Evolutionary conservation across 805 yeast species (phyloP).

Genomic region (Nakazawaea molendinolei): DNA sequence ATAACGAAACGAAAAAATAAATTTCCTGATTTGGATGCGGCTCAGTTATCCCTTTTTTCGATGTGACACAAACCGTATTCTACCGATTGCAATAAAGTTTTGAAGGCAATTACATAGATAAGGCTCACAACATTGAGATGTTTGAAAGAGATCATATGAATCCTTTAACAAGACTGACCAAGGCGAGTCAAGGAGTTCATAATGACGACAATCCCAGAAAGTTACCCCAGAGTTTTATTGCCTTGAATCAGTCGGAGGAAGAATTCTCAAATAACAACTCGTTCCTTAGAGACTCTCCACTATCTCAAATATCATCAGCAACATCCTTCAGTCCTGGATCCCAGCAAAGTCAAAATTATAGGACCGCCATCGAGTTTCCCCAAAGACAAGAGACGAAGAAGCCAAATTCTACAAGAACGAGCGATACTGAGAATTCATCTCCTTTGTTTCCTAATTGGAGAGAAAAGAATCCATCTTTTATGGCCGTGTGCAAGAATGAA

Average conservation of each 20-base stretch:
- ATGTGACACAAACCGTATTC: no score
- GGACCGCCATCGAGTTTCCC: neutral
- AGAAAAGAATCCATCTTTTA: neutral
- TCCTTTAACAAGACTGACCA: neutral
- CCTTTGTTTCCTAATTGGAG: slow-evolving; percentile 7
- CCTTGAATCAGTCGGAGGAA: neutral
- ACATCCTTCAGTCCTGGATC: neutral
- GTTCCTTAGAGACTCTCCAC: neutral
- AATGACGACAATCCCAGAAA: no score
- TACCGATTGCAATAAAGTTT: no score
- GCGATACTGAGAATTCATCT: slow-evolving; percentile 5
- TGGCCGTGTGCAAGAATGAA: no score
- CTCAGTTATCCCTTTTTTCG: no score
- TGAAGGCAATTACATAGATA: no score
- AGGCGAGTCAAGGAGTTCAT: no score
- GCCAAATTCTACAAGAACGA: neutral
- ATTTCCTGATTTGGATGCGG: neutral
- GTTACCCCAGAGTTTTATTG: neutral
- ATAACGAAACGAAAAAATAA: neutral
- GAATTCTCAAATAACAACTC: neutral
- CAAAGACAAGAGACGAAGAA: neutral
- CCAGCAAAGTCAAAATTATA: neutral
- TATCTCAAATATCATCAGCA: neutral
- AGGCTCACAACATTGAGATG: no score
- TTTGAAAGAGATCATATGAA: neutral